Evolutionary conservation across 192 early-diverging fungal species (phyloP).

Genomic region (Gamsiella multidivaricata): DNA sequence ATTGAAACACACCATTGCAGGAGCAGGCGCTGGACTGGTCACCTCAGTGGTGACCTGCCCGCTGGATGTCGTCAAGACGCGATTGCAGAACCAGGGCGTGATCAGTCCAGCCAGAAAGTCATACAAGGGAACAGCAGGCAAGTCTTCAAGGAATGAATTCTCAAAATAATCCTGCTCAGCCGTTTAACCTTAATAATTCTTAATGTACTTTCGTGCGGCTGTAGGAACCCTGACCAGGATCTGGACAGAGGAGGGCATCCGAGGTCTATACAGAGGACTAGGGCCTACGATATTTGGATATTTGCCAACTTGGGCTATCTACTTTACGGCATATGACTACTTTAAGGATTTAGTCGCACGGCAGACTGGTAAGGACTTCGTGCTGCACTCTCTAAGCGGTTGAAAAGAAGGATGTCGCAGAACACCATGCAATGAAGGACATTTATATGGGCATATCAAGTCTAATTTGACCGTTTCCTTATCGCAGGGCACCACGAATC

Average conservation of each 20-base stretch:
- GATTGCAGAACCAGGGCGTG: slow-evolving; percentile 87
- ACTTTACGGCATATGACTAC: slow-evolving; percentile 90
- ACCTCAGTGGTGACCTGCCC: slow-evolving; percentile 89
- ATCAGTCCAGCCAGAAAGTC: slow-evolving; percentile 32
- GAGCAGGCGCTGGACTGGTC: slow-evolving; percentile 84
- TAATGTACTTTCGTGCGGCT: slow-evolving; percentile 22
- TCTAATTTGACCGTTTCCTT: background rate
- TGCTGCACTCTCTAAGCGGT: background rate
- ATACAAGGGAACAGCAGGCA: slow-evolving; percentile 72
- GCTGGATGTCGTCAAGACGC: slow-evolving; percentile 93
- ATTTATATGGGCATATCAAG: too few species aligned
- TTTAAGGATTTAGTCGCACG: slow-evolving; percentile 66
- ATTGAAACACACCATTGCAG: slow-evolving; percentile 82
- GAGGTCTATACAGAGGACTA: slow-evolving; percentile 91
- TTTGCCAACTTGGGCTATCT: slow-evolving; percentile 91
- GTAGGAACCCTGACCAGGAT: slow-evolving; percentile 76
- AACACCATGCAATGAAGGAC: too few species aligned
- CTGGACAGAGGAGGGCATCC: slow-evolving; percentile 82
- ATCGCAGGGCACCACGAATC: slow-evolving; percentile 55
- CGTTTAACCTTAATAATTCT: too few species aligned
- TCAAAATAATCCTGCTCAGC: too few species aligned
- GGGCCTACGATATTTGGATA: slow-evolving; percentile 90
- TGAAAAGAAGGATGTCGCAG: too few species aligned
- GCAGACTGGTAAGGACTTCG: slow-evolving; percentile 32
- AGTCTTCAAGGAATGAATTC: background rate